A percentile compares a stretch with the other conserved stretches of the same genome.
These are phyloP conservation scores for Ceratobasidium sp. DNA, from an alignment of 1,284 basidiomycete genomes.

Conservation along the genomic window DNA sequence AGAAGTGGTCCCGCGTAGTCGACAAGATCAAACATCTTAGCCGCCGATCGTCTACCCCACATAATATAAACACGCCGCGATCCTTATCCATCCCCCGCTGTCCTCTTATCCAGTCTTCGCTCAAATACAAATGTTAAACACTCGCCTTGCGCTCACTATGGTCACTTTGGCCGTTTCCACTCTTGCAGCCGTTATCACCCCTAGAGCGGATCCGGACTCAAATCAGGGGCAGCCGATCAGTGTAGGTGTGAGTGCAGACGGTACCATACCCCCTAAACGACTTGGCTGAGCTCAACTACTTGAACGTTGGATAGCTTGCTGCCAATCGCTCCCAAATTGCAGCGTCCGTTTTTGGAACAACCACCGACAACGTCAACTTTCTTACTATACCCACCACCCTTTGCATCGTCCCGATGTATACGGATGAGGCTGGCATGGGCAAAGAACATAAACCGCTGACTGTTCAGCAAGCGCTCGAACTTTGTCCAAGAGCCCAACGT, in stretches of 20 bases:
- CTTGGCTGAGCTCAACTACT: background rate
- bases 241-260: slow-evolving; percentile 18
- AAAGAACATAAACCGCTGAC: slow-evolving; percentile 3
- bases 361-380: slow-evolving; percentile 25
- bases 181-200: background rate
- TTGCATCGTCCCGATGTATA: slow-evolving; percentile 31
- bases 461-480: slow-evolving; percentile 30
- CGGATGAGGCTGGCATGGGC: slow-evolving; percentile 25
- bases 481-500: slow-evolving; percentile 24
- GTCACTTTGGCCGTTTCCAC: background rate
- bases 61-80: background rate
- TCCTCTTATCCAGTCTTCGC: background rate
- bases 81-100: background rate
- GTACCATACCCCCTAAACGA: too few relatives aligned
- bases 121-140: slow-evolving; percentile 3
- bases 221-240: slow-evolving; percentile 39
- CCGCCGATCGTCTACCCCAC: background rate
- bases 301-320: background rate
- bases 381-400: slow-evolving; percentile 23
- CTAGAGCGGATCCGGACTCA: slow-evolving; percentile 13
- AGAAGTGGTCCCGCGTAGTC: too few relatives aligned
- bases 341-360: slow-evolving; percentile 32
- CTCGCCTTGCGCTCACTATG: background rate
- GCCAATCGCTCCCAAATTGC: slow-evolving; percentile 26
- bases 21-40: too few relatives aligned